Evolutionary conservation across 1,284 basidiomycete genomes (phyloP).

Genomic region (Cutaneotrichosporon dermatis): DNA sequence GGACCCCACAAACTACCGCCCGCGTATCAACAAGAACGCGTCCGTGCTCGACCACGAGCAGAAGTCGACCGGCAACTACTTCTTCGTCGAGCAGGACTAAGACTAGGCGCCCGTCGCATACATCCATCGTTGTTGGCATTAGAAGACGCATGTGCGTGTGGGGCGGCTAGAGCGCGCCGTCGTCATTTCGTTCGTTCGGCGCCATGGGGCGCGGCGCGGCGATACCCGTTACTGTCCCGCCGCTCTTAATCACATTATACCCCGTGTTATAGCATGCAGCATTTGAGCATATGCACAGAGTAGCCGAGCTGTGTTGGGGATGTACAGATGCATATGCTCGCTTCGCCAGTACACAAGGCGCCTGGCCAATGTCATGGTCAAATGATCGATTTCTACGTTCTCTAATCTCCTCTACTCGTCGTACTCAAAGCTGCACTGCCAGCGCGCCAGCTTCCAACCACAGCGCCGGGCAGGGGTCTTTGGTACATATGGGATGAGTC

Average conservation of each 20-base stretch:
- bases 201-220: neutral
- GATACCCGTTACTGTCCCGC: neutral
- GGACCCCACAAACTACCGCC: slow-evolving; percentile 85
- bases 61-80: slow-evolving; percentile 55
- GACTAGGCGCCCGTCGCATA: no score
- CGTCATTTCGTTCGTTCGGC: neutral
- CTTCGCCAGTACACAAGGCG: no score
- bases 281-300: neutral
- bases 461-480: no score
- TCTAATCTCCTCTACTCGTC: no score
- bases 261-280: slow-evolving; percentile 4
- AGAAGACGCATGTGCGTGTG: slow-evolving; percentile 1
- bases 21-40: slow-evolving; percentile 88
- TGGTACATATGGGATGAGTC: no score
- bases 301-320: neutral
- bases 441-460: no score
- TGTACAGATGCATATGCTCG: no score
- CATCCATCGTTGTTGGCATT: neutral
- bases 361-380: no score
- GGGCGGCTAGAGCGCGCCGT: neutral
- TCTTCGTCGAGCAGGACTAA: slow-evolving; percentile 35
- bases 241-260: slow-evolving; percentile 1
- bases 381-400: no score
- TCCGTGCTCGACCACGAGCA: slow-evolving; percentile 72
- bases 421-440: no score